phyloP scores from a whole-genome alignment of 148 eudicot genomes.

The Diospyros lotus region DNA sequence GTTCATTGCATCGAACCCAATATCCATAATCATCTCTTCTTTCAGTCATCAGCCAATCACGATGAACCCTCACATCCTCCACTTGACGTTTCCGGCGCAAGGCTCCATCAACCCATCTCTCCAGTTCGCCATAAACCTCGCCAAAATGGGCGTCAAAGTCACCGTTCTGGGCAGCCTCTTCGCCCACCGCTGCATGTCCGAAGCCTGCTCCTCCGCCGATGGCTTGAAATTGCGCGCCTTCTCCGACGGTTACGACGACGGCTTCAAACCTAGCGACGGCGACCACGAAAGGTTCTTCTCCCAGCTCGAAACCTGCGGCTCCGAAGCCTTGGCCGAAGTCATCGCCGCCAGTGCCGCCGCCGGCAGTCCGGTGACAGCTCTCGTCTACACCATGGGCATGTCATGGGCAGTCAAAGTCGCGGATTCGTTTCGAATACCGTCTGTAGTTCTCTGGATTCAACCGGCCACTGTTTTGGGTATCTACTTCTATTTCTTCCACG shows the following conservation, averaged over 20 bases:
- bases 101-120: constrained; percentile 55
- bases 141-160: constrained; percentile 24
- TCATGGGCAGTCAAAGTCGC: too few relatives aligned
- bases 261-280: constrained; percentile 8
- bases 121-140: constrained; percentile 47
- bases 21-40: too few relatives aligned
- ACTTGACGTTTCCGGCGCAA: constrained; percentile 31
- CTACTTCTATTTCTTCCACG: too few relatives aligned
- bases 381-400: too few relatives aligned
- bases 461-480: too few relatives aligned
- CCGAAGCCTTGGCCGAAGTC: constrained; percentile 16
- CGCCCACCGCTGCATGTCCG: constrained; percentile 15
- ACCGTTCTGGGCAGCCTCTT: constrained; percentile 35
- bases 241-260: constrained; percentile 35
- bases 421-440: too few relatives aligned
- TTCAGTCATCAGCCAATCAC: too few relatives aligned
- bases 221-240: constrained; percentile 29
- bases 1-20: too few relatives aligned
- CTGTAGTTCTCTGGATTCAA: too few relatives aligned
- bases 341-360: too few relatives aligned
- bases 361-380: too few relatives aligned
- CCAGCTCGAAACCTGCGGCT: constrained; percentile 13
- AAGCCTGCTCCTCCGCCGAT: constrained; percentile 7
- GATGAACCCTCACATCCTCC: constrained; percentile 15
- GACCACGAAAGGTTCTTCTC: constrained; percentile 7